A percentile compares a stretch with the other conserved stretches of the same genome.
Conservation (phyloP, 306 rosid genomes). For the Elaeagnus macrophylla region DNA sequence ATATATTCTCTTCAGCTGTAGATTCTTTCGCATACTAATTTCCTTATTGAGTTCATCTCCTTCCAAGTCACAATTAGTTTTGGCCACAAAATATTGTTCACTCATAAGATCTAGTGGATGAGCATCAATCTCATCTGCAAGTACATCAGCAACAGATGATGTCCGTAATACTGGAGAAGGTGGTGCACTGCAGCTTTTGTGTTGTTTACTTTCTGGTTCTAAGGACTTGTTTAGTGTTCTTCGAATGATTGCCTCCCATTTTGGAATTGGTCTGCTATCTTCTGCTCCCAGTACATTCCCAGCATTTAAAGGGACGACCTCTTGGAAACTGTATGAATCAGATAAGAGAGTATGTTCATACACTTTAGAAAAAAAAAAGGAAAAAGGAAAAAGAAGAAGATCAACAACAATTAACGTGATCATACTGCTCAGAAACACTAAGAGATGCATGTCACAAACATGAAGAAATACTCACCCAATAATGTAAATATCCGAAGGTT, state of each 20-base stretch:
- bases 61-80: slow-evolving; percentile 26
- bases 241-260: slow-evolving; percentile 90
- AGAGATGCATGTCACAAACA: neutral
- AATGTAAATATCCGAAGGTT: slow-evolving; percentile 73
- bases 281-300: slow-evolving; percentile 95
- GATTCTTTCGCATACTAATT: slow-evolving; percentile 32
- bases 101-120: slow-evolving; percentile 39
- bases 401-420: neutral
- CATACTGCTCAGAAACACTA: no score
- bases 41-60: slow-evolving; percentile 31
- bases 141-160: slow-evolving; percentile 65
- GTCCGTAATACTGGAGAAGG: slow-evolving; percentile 80
- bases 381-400: neutral
- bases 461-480: slow-evolving; percentile 55
- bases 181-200: slow-evolving; percentile 81
- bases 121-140: slow-evolving; percentile 44
- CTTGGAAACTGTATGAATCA: slow-evolving; percentile 61
- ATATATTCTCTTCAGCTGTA: slow-evolving; percentile 49
- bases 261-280: slow-evolving; percentile 62
- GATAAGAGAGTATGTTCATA: neutral
- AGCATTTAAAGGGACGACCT: slow-evolving; percentile 91
- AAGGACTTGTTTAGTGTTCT: slow-evolving; percentile 63
- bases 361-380: neutral
- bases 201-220: slow-evolving; percentile 45
- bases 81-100: slow-evolving; percentile 24